Base-by-base conservation (phyloP, 176 grass and related monocot species). In the Lolium perenne region DNA sequence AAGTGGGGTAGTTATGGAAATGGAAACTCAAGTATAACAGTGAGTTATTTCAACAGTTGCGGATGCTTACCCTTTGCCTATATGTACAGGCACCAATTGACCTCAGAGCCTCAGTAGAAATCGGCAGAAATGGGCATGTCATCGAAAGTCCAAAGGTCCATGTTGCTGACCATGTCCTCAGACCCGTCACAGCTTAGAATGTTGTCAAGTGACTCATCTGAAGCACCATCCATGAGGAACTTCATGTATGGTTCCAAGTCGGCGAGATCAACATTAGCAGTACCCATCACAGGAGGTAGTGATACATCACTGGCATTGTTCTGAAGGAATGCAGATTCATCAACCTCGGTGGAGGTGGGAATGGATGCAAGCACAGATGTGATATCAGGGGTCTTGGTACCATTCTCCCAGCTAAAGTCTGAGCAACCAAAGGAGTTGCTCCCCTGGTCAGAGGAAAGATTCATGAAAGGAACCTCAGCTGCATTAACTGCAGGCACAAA, bases 101-200 rank as follows among this genome's bases (percentile, higher is more conserved):
- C 38, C 22, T 56, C 43, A 12, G 7, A 74, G 1, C 53, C 38
- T 88, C 63, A 88, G 64, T 49, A 88, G 71, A 91, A 82, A 68
- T 57, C 46, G 21, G 47, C 67, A 40, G 62, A 56, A 38, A 88
- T 38, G 71, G 70, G 88, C 80, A 99, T 83, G 85, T 92, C 90
- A 78, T 86, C 90, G 26, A 99, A 99, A 83, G 85, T 91, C 97
- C 94, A 99, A 49, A 99, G 90, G 68, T 88, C 82, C 84, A 93
- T 81, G 79, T 77, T 86, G 77, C 58, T 65, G 12, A 54, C 64
- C 75, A 73, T 66, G 47, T 94, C 90, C 59, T 92, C 78, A 65
- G 74, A 78, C 35, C 35, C 84, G 51, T 94, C 86, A 76, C n/a
- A 82, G 82, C 67, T 86, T 22, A 88, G 61, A 57, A 98, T 78